Base-by-base conservation (phyloP, 129 eudicot species). In the Escallonia herrerae region DNA sequence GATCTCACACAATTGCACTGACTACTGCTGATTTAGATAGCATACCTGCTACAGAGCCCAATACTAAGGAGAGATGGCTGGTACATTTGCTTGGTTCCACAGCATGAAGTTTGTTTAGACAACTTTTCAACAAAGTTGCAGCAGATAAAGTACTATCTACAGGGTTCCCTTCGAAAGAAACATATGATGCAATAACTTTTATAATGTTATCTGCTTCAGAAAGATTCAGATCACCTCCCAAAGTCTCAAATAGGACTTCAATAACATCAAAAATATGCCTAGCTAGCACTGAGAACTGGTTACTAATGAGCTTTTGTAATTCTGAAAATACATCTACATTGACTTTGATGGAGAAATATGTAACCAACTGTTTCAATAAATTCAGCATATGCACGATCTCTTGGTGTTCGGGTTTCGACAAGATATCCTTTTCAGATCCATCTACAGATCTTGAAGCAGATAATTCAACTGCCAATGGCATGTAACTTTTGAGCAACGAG, bases 361-460 rank as follows among this genome's bases (percentile, higher is more conserved):
- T 95, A 70, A 86, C 67, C 58, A 87, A 64, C 58, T 75, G 83
- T 71, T 89, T 86, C 63, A 85, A 60, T 65, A 89, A 33, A 75
- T 80, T 83, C 63, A 93, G 72, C 84, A 81, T 78, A 77, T 93
- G 98, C 63, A 86, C 75, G 70, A 78, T 78, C 65, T 93, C 98
- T 45, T 80, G 81, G 56, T 80, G 82, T 65, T 86, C 95, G 46
- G 84, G 62, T 62, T 79, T 86, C 15, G 82, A 74, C 66, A 72
- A 42, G 22, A n/a, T 63, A 62, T 81, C 80, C 43, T 69, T 74
- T 71, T 69, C 67, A 22, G 68, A 54, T 77, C 84, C 91, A 72
- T 70, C 82, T 40, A 41, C 60, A 7, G 70, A 67, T 15, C 69
- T 52, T 47, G 75, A 72, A 6, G 78, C 60, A 41, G 69, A 62